Evolutionary conservation across 768 basidiomycete species (phyloP).

Genomic region (Psilocybe cubensis): DNA sequence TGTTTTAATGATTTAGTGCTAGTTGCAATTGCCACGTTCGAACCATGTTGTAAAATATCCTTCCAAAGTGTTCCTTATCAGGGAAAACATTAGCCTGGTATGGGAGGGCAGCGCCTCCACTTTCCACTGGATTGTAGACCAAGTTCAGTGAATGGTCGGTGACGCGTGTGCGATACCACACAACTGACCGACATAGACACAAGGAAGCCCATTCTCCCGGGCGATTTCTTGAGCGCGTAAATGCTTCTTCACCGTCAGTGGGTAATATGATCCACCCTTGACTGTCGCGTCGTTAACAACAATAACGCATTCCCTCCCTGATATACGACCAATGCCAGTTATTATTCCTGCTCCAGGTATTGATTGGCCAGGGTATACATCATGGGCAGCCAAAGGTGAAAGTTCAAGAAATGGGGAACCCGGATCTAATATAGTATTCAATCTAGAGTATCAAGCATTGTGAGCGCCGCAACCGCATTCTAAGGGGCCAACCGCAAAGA

Average conservation of each 20-base stretch:
- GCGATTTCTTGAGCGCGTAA: conserved; percentile 94
- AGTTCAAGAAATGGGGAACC: conserved; percentile 90
- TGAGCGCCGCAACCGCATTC: neutral
- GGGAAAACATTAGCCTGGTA: conserved; percentile 95
- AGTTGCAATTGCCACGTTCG: conserved; percentile 10
- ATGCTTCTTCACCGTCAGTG: conserved; percentile 94
- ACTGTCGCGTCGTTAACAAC: conserved; percentile 96
- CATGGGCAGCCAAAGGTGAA: conserved; percentile 84
- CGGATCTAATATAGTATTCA: conserved; percentile 78
- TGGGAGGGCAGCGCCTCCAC: conserved; percentile 91
- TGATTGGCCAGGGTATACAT: conserved; percentile 74
- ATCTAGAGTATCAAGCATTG: conserved; percentile 38
- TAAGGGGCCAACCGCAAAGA: neutral
- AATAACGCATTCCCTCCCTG: conserved; percentile 83
- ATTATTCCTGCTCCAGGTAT: conserved; percentile 92
- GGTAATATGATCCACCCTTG: conserved; percentile 93
- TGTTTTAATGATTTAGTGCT: neutral
- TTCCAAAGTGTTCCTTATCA: conserved; percentile 93
- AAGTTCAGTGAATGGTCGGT: neutral
- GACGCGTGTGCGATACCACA: conserved; percentile 3
- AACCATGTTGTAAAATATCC: conserved; percentile 98
- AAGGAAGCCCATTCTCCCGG: conserved; percentile 87
- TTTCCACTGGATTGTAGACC: conserved; percentile 66
- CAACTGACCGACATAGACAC: conserved; percentile 84
- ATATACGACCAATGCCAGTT: conserved; percentile 80